A percentile compares a stretch with the other conserved stretches of the same genome.
Evolutionary conservation across 192 early-diverging fungal species (phyloP).

Genomic region (Obelidium mucronatum): DNA sequence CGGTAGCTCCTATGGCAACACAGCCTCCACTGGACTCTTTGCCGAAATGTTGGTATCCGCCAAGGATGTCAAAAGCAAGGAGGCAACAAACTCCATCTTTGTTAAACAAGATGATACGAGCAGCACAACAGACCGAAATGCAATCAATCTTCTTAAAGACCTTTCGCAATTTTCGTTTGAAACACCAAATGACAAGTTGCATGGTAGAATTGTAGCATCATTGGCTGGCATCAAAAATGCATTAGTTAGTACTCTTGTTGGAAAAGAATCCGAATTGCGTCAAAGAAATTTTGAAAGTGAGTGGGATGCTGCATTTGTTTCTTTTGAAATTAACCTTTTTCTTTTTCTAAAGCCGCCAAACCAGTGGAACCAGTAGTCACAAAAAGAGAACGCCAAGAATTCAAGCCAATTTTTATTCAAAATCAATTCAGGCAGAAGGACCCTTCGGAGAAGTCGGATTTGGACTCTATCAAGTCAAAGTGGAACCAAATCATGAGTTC

Average conservation of each 20-base stretch:
- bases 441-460: too few species aligned
- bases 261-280: too few species aligned
- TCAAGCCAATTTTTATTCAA: neutral
- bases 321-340: too few species aligned
- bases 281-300: too few species aligned
- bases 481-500: neutral
- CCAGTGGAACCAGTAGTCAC: neutral
- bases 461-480: conserved; percentile 5
- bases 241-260: neutral
- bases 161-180: neutral
- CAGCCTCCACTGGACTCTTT: neutral
- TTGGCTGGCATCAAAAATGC: neutral
- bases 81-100: neutral
- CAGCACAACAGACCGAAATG: neutral
- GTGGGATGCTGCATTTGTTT: too few species aligned
- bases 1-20: neutral
- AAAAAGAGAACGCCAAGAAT: neutral
- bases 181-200: neutral
- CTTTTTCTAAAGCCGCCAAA: neutral
- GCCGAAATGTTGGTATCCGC: neutral
- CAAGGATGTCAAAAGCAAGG: neutral
- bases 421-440: neutral
- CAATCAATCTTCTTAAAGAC: neutral
- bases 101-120: neutral
- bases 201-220: neutral